Percentiles rank a stretch among this genome's conserved stretches.
These are phyloP conservation scores for Saccharomyces jurei DNA, from an alignment of 805 yeast genomes.

Conservation along the genomic window DNA sequence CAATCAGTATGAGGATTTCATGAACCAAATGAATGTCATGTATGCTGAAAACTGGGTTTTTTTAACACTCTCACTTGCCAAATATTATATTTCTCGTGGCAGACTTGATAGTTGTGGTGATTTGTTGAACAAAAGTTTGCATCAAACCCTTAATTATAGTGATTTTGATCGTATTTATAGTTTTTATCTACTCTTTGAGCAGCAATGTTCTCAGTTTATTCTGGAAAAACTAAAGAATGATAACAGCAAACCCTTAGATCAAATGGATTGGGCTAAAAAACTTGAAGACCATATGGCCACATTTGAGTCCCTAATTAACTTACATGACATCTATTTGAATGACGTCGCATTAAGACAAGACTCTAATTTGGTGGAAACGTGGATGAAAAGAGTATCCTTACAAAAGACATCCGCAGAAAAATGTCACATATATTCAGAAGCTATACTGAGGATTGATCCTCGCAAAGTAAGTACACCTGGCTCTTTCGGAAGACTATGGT, in stretches of 20 bases:
- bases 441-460: conserved; percentile 61
- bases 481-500: conserved; percentile 59
- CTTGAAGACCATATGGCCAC: conserved; percentile 33
- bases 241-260: conserved; percentile 13
- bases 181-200: conserved; percentile 47
- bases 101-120: conserved; percentile 16
- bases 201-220: neutral
- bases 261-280: conserved; percentile 32
- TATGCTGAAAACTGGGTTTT: conserved; percentile 56
- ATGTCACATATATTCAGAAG: conserved; percentile 49
- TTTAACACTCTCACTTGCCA: conserved; percentile 41
- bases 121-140: conserved; percentile 43
- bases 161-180: conserved; percentile 64
- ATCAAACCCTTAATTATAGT: conserved; percentile 39
- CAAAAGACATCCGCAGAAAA: conserved; percentile 34
- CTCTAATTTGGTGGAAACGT: conserved; percentile 51
- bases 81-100: conserved; percentile 36
- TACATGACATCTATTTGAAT: conserved; percentile 50
- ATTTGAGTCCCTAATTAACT: conserved; percentile 49
- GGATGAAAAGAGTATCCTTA: conserved; percentile 57
- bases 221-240: neutral
- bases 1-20: conserved; percentile 26
- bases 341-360: conserved; percentile 61
- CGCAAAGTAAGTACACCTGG: conserved; percentile 33
- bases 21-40: conserved; percentile 9